A percentile compares a stretch with the other conserved stretches of the same genome.
Evolutionary conservation across 352 stramenopile species (phyloP).

Genomic region (Albugo candida): DNA sequence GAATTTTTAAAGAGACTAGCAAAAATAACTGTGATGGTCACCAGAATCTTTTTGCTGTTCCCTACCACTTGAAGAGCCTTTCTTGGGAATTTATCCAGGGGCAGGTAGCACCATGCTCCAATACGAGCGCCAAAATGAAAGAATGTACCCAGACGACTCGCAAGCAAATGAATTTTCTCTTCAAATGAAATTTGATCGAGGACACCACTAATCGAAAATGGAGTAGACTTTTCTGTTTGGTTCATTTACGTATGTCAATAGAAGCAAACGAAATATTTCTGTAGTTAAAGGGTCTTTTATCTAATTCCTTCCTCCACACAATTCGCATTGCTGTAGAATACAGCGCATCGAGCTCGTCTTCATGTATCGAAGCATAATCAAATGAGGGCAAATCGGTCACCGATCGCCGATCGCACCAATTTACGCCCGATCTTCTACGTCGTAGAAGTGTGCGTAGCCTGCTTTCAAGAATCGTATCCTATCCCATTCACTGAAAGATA

Average conservation of each 20-base stretch:
- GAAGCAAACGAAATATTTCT: slow-evolving; percentile 67
- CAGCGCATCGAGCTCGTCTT: slow-evolving; percentile 22
- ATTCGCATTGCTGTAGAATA: slow-evolving; percentile 34
- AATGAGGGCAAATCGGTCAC: neutral
- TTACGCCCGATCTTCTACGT: no score
- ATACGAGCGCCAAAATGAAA: no score
- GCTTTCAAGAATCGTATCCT: slow-evolving; percentile 12
- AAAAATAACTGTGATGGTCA: neutral
- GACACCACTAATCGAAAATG: slow-evolving; percentile 43
- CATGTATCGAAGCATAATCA: neutral
- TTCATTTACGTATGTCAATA: slow-evolving; percentile 41
- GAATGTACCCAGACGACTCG: neutral
- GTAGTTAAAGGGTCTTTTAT: slow-evolving; percentile 66
- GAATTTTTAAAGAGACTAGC: neutral
- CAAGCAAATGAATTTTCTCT: slow-evolving; percentile 18
- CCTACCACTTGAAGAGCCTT: neutral
- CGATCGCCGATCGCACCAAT: slow-evolving; percentile 6
- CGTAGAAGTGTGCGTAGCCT: no score
- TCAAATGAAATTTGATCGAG: slow-evolving; percentile 33
- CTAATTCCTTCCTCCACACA: slow-evolving; percentile 43
- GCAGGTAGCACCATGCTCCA: no score
- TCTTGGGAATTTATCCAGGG: no score
- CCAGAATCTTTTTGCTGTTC: no score
- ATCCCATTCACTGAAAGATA: slow-evolving; percentile 42
- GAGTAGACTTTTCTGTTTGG: slow-evolving; percentile 47